phyloP scores from a whole-genome alignment of 2,329 filamentous ascomycete genomes.

The Colletotrichum acutatum region DNA sequence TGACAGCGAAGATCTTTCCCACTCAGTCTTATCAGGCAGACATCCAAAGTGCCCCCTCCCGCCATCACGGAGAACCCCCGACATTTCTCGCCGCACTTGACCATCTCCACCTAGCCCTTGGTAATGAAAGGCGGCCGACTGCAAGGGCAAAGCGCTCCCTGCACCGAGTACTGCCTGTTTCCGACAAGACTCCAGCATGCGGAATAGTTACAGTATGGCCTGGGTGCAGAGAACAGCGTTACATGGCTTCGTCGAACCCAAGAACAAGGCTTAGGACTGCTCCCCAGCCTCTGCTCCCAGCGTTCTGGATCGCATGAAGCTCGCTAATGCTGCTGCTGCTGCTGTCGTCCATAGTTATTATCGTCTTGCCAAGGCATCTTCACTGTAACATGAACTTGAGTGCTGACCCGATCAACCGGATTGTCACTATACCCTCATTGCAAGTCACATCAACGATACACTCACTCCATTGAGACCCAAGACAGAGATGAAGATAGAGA shows the following conservation, averaged over 20 bases:
- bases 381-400: not conserved
- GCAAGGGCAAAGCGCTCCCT: not conserved
- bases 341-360: not conserved
- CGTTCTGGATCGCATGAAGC: not conserved
- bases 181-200: not conserved
- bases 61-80: not conserved
- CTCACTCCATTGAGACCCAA: not conserved
- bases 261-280: not conserved
- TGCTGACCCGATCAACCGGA: not conserved
- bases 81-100: not conserved
- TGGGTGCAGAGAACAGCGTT: not conserved
- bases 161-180: not conserved
- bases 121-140: not conserved
- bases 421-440: not conserved
- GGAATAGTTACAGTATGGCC: not conserved
- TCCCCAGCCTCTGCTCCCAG: not conserved
- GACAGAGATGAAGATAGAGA: not conserved
- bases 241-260: not conserved
- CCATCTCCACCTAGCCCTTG: not conserved
- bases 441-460: no score
- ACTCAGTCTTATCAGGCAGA: not conserved
- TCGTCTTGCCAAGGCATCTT: not conserved
- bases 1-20: not conserved
- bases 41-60: not conserved
- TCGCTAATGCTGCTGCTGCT: not conserved